phyloP scores from a whole-genome alignment of 2,329 filamentous ascomycete genomes.

The Xylaria sp. region DNA sequence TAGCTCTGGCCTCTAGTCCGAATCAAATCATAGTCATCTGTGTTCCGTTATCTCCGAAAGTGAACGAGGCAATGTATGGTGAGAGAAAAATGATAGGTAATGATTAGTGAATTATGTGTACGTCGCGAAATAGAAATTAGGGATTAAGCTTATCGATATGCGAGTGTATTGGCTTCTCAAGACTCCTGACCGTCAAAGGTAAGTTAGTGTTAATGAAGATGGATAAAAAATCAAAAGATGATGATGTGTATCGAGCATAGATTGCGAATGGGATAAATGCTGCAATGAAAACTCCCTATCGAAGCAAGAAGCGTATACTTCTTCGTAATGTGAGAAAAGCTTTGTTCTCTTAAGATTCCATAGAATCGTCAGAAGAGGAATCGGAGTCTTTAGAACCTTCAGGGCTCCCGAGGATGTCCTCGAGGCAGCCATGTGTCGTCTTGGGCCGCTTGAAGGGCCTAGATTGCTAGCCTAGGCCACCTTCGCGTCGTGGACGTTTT shows the following conservation, averaged over 20 bases:
- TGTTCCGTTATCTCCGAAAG: background rate
- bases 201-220: background rate
- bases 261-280: background rate
- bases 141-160: background rate
- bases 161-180: background rate
- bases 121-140: background rate
- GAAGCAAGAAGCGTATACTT: background rate
- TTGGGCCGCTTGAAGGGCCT: slow-evolving; percentile 27
- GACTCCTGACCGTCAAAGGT: background rate
- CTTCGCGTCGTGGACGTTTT: slow-evolving; percentile 24
- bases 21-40: slow-evolving; percentile 1
- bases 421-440: background rate
- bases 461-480: slow-evolving; percentile 18
- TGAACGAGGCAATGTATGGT: background rate
- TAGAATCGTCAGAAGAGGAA: background rate
- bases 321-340: background rate
- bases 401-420: slow-evolving; percentile 9
- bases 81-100: background rate
- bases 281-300: no score
- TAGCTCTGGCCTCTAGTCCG: no score
- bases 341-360: slow-evolving; percentile 5
- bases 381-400: background rate
- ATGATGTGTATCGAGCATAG: background rate
- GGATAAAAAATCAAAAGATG: background rate
- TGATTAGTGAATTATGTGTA: background rate